Evolutionary conservation across 352 stramenopile species (phyloP).

Genomic region (Phytophthora nicotianae): DNA sequence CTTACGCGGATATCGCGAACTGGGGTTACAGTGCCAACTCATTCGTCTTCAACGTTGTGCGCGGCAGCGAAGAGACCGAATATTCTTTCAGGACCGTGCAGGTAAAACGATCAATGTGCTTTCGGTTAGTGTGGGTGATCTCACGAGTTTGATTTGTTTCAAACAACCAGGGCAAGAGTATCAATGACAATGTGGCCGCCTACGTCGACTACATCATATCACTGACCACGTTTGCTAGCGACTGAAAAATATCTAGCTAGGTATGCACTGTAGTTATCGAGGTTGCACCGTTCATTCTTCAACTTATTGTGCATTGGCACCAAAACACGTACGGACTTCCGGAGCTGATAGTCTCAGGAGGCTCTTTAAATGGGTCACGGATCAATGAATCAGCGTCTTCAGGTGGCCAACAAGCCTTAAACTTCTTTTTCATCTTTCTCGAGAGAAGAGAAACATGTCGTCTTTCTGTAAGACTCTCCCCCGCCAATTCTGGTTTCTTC

Average conservation of each 20-base stretch:
- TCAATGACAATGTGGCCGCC: slow-evolving; percentile 57
- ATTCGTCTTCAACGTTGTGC: slow-evolving; percentile 77
- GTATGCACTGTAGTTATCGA: no score
- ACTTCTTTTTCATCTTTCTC: slow-evolving; percentile 56
- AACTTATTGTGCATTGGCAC: slow-evolving; percentile 68
- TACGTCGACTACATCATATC: slow-evolving; percentile 64
- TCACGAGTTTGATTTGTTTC: slow-evolving; percentile 1
- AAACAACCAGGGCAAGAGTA: slow-evolving; percentile 45
- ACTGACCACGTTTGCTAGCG: slow-evolving; percentile 17
- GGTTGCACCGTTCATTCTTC: slow-evolving; percentile 13
- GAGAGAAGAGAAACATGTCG: slow-evolving; percentile 51
- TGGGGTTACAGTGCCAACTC: slow-evolving; percentile 82
- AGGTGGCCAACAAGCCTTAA: slow-evolving; percentile 39
- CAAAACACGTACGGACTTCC: slow-evolving; percentile 49
- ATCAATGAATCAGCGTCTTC: slow-evolving; percentile 26
- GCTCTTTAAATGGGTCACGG: slow-evolving; percentile 49
- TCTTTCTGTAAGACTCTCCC: slow-evolving; percentile 4
- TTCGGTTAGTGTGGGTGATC: background rate
- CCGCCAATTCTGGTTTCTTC: slow-evolving; percentile 14
- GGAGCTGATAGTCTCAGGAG: background rate
- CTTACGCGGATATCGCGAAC: slow-evolving; percentile 70
- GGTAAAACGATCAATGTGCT: slow-evolving; percentile 20
- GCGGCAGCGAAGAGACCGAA: slow-evolving; percentile 40
- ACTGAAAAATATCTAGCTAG: no score
- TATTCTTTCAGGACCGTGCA: slow-evolving; percentile 57